phyloP scores from a whole-genome alignment of 768 basidiomycete species.

The Kwoniella dendrophila region DNA sequence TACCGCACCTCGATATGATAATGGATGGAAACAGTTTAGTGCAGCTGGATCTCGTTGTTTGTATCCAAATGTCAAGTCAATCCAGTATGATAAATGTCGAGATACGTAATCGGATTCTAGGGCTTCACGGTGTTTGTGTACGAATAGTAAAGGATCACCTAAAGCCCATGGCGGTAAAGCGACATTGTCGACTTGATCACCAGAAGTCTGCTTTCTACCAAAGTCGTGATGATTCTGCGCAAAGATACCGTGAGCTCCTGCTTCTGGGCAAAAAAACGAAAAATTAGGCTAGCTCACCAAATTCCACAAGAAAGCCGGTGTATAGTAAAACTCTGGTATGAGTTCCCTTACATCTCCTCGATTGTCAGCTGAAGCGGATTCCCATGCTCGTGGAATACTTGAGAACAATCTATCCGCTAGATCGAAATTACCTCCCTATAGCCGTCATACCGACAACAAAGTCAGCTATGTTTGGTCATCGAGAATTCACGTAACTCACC shows the following conservation, averaged over 20 bases:
- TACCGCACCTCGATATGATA: slow-evolving; percentile 89
- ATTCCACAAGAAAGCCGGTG: slow-evolving; percentile 77
- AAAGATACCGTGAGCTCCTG: background rate
- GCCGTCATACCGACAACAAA: background rate
- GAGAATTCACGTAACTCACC: slow-evolving; percentile 53
- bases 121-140: slow-evolving; percentile 74
- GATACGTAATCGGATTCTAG: slow-evolving; percentile 86
- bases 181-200: slow-evolving; percentile 73
- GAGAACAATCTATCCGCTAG: slow-evolving; percentile 63
- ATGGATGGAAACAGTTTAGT: slow-evolving; percentile 85
- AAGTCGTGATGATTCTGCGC: slow-evolving; percentile 53
- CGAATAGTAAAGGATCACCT: slow-evolving; percentile 78
- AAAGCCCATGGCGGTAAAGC: slow-evolving; percentile 89
- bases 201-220: slow-evolving; percentile 53
- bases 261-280: background rate
- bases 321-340: slow-evolving; percentile 66
- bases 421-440: slow-evolving; percentile 91
- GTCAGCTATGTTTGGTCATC: background rate
- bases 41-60: slow-evolving; percentile 70
- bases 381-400: slow-evolving; percentile 74
- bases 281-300: slow-evolving; percentile 43
- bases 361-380: slow-evolving; percentile 79
- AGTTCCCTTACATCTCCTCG: slow-evolving; percentile 91
- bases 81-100: slow-evolving; percentile 81
- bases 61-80: slow-evolving; percentile 77